Conservation (phyloP, 169 alveolate genomes). For the Plasmodium gallinaceum region DNA sequence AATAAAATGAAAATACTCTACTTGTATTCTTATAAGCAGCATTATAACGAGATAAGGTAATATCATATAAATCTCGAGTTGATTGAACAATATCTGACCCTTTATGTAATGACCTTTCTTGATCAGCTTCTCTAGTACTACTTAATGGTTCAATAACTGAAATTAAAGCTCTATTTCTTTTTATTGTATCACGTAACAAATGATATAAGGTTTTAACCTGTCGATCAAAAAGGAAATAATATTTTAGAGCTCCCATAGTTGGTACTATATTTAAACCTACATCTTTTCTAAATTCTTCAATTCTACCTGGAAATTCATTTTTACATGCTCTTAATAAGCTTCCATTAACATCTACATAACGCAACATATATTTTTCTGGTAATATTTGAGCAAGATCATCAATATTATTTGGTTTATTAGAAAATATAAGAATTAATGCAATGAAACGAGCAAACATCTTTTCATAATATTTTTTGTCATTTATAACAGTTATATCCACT, state of each 20-base stretch:
- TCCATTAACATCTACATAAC: neutral
- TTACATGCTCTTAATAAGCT: constrained; percentile 9
- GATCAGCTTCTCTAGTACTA: neutral
- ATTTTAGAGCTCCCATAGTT: constrained; percentile 16
- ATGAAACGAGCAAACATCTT: too few species aligned
- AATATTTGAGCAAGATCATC: constrained; percentile 3
- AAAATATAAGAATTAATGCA: neutral
- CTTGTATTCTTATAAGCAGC: too few species aligned
- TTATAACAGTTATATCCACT: too few species aligned
- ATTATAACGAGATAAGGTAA: too few species aligned
- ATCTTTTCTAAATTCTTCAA: neutral
- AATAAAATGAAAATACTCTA: too few species aligned
- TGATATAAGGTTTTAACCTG: neutral
- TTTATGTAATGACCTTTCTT: neutral
- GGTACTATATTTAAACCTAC: neutral
- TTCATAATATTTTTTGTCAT: too few species aligned
- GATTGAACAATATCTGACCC: constrained; percentile 12
- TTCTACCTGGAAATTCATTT: constrained; percentile 2
- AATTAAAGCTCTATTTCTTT: constrained; percentile 2
- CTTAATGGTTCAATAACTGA: constrained; percentile 21
- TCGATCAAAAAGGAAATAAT: constrained; percentile 27
- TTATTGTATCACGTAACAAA: constrained; percentile 11
- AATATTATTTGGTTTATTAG: neutral
- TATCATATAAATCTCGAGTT: neutral
- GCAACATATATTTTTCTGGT: neutral